phyloP scores from a whole-genome alignment of 2,329 filamentous ascomycete species.

The Rutstroemia sp. region DNA sequence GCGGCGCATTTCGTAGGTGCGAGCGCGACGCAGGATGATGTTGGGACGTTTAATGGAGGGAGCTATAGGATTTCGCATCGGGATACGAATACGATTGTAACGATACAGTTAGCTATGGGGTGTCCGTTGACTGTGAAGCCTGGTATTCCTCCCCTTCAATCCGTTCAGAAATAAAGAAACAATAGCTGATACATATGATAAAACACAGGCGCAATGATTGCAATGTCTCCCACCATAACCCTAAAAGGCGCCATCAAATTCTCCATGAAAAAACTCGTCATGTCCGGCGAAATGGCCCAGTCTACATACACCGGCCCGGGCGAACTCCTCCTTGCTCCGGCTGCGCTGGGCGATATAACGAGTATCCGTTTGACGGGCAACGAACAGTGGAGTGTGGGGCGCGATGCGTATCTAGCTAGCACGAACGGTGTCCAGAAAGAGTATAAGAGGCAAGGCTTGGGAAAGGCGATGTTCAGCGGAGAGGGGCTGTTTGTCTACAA shows the following conservation, averaged over 20 bases:
- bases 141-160: constrained; percentile 35
- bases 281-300: constrained; percentile 68
- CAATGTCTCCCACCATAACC: constrained; percentile 84
- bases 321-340: constrained; percentile 77
- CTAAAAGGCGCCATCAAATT: constrained; percentile 81
- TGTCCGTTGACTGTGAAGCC: constrained; percentile 78
- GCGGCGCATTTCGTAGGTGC: constrained; percentile 56
- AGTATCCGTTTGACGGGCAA: constrained; percentile 65
- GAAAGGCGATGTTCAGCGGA: constrained; percentile 89
- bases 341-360: constrained; percentile 77
- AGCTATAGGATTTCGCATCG: constrained; percentile 90
- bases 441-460: constrained; percentile 75
- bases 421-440: constrained; percentile 87
- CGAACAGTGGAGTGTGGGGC: constrained; percentile 76
- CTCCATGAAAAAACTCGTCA: constrained; percentile 82
- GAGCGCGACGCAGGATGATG: constrained; percentile 63
- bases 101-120: constrained; percentile 80
- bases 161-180: background rate
- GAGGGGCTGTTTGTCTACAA: constrained; percentile 90
- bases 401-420: constrained; percentile 77
- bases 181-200: background rate
- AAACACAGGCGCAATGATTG: constrained; percentile 70
- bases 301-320: constrained; percentile 85
- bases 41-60: constrained; percentile 95
- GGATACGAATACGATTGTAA: constrained; percentile 84